Percentiles rank a stretch among this genome's conserved stretches.
Conservation (phyloP, 1,284 basidiomycete species). For the Boletus mariae region DNA sequence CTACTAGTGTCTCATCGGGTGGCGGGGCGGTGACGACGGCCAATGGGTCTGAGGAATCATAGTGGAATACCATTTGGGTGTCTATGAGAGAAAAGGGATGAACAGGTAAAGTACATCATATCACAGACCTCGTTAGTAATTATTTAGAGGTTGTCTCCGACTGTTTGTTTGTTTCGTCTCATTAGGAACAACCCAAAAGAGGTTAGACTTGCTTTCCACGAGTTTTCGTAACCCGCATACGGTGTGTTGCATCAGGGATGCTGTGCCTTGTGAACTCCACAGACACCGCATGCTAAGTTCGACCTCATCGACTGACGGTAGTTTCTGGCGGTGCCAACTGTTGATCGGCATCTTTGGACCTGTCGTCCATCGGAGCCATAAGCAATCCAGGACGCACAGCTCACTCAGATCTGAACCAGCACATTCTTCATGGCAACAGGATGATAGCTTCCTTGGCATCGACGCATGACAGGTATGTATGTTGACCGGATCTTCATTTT, state of each 20-base stretch:
- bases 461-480: too few relatives aligned
- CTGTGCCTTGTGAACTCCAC: constrained; percentile 6
- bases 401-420: too few relatives aligned
- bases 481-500: too few relatives aligned
- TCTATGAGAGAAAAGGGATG: neutral
- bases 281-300: too few relatives aligned
- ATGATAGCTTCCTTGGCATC: too few relatives aligned
- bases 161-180: constrained; percentile 11
- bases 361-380: too few relatives aligned
- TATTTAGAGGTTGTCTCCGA: constrained; percentile 5
- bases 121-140: constrained; percentile 14
- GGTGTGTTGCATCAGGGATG: constrained; percentile 10
- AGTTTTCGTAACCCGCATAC: constrained; percentile 5
- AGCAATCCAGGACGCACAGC: too few relatives aligned
- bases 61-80: constrained; percentile 25
- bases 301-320: too few relatives aligned
- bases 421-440: too few relatives aligned
- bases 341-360: too few relatives aligned
- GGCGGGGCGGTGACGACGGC: constrained; percentile 49
- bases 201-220: constrained; percentile 9
- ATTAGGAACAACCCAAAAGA: neutral
- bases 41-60: constrained; percentile 48
- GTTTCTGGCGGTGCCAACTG: too few relatives aligned
- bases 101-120: neutral
- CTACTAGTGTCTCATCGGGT: constrained; percentile 43